Percentiles rank a stretch among this genome's conserved stretches.
phyloP scores from a whole-genome alignment of 2,329 filamentous ascomycete genomes.

The Pseudogymnoascus sp. region DNA sequence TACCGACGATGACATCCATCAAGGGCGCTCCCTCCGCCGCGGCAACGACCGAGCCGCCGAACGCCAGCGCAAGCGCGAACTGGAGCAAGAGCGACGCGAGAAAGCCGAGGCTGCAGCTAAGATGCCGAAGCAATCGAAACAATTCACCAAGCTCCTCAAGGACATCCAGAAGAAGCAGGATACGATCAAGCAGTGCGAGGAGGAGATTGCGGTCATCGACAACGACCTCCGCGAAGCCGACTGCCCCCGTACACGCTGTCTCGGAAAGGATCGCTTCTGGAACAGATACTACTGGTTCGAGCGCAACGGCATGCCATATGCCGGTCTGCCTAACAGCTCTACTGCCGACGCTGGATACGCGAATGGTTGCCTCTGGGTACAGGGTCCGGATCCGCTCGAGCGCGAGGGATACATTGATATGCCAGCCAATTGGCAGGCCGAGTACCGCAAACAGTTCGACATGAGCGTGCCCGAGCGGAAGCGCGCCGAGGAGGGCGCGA shows the following conservation, averaged over 20 bases:
- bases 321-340: conserved; percentile 76
- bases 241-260: conserved; percentile 77
- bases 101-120: conserved; percentile 51
- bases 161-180: conserved; percentile 85
- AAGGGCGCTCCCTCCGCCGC: conserved; percentile 49
- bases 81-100: conserved; percentile 57
- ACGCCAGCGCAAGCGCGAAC: conserved; percentile 67
- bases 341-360: conserved; percentile 82
- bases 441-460: conserved; percentile 69
- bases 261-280: conserved; percentile 95
- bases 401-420: conserved; percentile 79
- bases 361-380: conserved; percentile 92
- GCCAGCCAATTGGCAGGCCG: conserved; percentile 57
- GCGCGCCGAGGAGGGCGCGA: conserved; percentile 72
- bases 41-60: conserved; percentile 63
- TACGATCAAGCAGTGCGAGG: conserved; percentile 71
- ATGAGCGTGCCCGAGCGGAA: conserved; percentile 83
- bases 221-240: conserved; percentile 91
- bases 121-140: conserved; percentile 69
- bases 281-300: conserved; percentile 99
- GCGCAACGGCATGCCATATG: conserved; percentile 95
- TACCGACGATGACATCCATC: conserved; percentile 58
- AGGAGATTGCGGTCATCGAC: conserved; percentile 75
- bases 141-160: conserved; percentile 78
- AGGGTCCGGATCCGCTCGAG: conserved; percentile 87